A percentile compares a stretch with the other conserved stretches of the same genome.
These are phyloP conservation scores for Eutypa lata DNA, from an alignment of 2,329 filamentous ascomycete species.

Conservation along the genomic window DNA sequence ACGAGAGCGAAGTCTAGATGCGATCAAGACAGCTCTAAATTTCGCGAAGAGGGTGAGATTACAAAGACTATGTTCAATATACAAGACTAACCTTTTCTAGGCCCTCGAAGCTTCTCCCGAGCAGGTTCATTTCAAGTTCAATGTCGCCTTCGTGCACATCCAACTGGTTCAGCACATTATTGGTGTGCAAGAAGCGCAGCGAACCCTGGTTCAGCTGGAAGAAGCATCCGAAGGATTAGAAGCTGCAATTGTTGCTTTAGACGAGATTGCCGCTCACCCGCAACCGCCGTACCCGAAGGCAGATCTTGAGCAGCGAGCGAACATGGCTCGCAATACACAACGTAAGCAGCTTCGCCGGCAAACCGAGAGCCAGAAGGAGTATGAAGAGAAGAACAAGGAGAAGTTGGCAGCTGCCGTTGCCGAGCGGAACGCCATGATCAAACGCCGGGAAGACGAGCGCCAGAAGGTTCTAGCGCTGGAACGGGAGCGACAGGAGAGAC, in stretches of 20 bases:
- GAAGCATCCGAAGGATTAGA: slow-evolving; percentile 78
- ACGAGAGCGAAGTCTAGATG: slow-evolving; percentile 54
- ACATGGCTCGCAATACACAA: slow-evolving; percentile 95
- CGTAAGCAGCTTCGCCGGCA: slow-evolving; percentile 86
- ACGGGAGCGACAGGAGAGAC: slow-evolving; percentile 71
- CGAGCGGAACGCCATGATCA: slow-evolving; percentile 76
- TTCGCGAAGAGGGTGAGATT: slow-evolving; percentile 61
- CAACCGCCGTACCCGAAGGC: slow-evolving; percentile 83
- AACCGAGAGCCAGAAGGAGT: slow-evolving; percentile 80
- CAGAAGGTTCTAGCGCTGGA: slow-evolving; percentile 66
- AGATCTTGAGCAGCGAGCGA: slow-evolving; percentile 90
- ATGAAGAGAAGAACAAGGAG: slow-evolving; percentile 88
- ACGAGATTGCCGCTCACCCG: slow-evolving; percentile 60
- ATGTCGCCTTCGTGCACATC: slow-evolving; percentile 95
- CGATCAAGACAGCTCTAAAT: slow-evolving; percentile 54
- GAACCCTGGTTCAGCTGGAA: slow-evolving; percentile 76
- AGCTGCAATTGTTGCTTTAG: slow-evolving; percentile 72
- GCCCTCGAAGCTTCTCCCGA: slow-evolving; percentile 77
- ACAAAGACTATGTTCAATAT: background rate
- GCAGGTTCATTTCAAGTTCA: slow-evolving; percentile 91
- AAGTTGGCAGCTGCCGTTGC: slow-evolving; percentile 80
- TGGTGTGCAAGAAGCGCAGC: slow-evolving; percentile 69
- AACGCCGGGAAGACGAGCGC: slow-evolving; percentile 73
- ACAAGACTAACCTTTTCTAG: slow-evolving; percentile 35
- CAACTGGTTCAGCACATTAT: slow-evolving; percentile 84